Evolutionary conservation across 2,329 filamentous ascomycete species (phyloP), one percentile per base, ranked within the genome.

Genomic region (Hypoxylon sp.): DNA sequence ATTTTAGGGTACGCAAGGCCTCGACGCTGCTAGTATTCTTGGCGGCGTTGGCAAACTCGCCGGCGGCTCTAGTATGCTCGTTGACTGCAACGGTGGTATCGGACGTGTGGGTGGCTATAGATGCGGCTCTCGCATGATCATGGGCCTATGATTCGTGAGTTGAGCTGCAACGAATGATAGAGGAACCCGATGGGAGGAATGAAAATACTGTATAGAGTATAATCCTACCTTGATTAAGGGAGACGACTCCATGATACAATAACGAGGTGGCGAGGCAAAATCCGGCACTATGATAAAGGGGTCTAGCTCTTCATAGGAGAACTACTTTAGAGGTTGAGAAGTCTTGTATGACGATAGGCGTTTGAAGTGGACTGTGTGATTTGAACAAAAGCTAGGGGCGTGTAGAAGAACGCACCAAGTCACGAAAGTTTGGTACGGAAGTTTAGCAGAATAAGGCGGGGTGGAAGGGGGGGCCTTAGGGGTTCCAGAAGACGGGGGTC

Each of bases 1-100:
- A 87, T 72, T 88, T 89, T 67, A 99, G 84, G 9, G 94, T 96
- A 57, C 96, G 90, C 54, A 97, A 82, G 13, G 94, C 95, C 85
- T 97, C 86, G 70, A 86, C 78, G 77, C 85, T 88, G 44, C 84
- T 85, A 6, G 93, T 97, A 52, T 82, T 87, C 68, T 89, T 87
- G n/a, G 93, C 90, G 31, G 94, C 94, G 67, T 91, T 91, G 67
- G 93, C 91, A 79, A 97, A 98, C 78, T 97, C 93, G 70, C 90
- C 91, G 1, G 96, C 95, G 39, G 96, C 96, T 63, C 92, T 85
- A 58, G 94, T 90, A 81, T 98, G 95, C 80, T 97, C 93, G 76
- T 92, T 92, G 76, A 94, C 92, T 69, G 95, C 95, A 52, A 93
- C 90, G 5, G 91, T 91, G 62, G 93, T 93, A 78, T 96, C 90